Percentiles rank a stretch among this genome's conserved stretches.
These are phyloP conservation scores for Ophiostoma sp. DNA, from an alignment of 2,329 filamentous ascomycete genomes.

Conservation along the genomic window DNA sequence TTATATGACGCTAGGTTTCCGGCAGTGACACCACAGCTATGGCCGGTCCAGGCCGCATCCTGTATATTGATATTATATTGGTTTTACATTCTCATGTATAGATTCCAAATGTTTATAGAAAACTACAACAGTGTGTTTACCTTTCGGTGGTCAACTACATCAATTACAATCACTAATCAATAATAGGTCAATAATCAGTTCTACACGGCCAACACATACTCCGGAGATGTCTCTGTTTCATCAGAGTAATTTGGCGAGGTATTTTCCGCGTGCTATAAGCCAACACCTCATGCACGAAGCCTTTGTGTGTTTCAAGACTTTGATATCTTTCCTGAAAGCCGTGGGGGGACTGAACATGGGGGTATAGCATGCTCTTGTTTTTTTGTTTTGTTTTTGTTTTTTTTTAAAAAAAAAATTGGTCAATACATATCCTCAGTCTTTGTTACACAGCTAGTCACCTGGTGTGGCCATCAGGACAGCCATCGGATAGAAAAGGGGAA, in stretches of 20 bases:
- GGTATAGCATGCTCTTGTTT: background rate
- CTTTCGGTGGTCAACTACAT: background rate
- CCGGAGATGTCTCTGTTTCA: background rate
- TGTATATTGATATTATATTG: background rate
- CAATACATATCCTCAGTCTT: too few relatives aligned
- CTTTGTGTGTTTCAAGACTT: background rate
- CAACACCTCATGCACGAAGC: background rate
- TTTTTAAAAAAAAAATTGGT: background rate
- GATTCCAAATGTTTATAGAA: background rate
- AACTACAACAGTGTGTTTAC: background rate
- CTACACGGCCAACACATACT: background rate
- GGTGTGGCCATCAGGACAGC: background rate
- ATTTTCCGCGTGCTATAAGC: background rate
- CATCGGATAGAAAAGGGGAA: background rate
- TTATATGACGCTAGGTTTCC: background rate
- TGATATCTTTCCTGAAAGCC: background rate
- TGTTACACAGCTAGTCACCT: background rate
- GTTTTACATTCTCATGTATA: background rate
- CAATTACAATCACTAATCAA: background rate
- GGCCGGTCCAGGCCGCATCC: constrained; percentile 2
- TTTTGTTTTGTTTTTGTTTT: too few relatives aligned
- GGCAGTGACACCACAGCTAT: background rate
- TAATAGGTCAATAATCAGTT: background rate
- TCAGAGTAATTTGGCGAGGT: background rate
- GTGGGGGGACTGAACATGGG: background rate